These are phyloP conservation scores for Cryptococcus deneoformans DNA, from an alignment of 1,284 basidiomycete species.

Conservation along the genomic window DNA sequence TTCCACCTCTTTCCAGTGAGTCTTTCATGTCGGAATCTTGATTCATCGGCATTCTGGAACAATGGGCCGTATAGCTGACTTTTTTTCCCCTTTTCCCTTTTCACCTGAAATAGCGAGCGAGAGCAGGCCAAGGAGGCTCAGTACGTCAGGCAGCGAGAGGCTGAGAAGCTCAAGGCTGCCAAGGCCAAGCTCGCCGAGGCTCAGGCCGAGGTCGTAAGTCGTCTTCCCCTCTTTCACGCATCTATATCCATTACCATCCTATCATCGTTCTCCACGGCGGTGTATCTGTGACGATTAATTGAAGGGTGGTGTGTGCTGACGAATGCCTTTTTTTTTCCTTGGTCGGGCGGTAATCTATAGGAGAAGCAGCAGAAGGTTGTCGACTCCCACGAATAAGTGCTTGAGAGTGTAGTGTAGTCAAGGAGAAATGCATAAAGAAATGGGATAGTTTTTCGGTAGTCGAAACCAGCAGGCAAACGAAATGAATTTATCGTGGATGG, in stretches of 20 bases:
- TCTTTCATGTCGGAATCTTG: conserved; percentile 2
- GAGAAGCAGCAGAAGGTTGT: conserved; percentile 20
- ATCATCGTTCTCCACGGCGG: neutral
- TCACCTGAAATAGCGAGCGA: conserved; percentile 24
- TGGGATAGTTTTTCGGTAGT: neutral
- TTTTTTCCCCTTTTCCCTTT: neutral
- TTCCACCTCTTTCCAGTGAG: conserved; percentile 43
- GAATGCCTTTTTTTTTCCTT: neutral
- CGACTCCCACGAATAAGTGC: conserved; percentile 5
- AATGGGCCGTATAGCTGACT: neutral
- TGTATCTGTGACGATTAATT: neutral
- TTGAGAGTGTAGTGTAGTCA: neutral
- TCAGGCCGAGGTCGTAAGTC: conserved; percentile 39
- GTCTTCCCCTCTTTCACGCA: neutral
- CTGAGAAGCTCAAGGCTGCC: conserved; percentile 16
- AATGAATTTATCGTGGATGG: neutral
- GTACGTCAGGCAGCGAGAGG: conserved; percentile 36
- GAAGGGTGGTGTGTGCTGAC: neutral
- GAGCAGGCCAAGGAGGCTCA: conserved; percentile 47
- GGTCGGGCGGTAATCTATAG: neutral
- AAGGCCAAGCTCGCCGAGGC: conserved; percentile 28
- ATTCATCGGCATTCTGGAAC: neutral
- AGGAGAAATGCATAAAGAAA: neutral
- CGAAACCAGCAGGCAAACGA: neutral
- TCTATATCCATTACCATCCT: neutral